Evolutionary conservation across 1,139 yeast species (phyloP), one percentile per base, ranked within the genome.

Genomic region (Geotrichum histeridarum): DNA sequence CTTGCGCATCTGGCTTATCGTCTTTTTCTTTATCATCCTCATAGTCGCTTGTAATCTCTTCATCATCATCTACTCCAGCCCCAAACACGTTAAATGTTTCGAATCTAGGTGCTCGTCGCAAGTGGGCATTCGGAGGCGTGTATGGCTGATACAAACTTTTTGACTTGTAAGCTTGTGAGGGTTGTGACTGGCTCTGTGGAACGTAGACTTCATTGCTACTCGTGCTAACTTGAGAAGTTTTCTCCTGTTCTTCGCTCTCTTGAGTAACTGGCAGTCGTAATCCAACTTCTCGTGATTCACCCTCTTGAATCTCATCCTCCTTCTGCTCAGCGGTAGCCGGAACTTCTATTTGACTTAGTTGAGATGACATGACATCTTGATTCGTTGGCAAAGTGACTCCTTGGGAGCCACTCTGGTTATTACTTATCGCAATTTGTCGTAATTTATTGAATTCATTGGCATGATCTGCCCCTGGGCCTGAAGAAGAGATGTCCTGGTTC

Each of bases 1-100:
- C 18, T n/a, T 48, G 46, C 18, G 18, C 11, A 3, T 22, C 42
- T 4, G 15, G 17, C 9, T 27, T 47, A 4, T 32, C 18, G 6
- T 35, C 51, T 22, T 22, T 22, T 22, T 22, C 27, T 8, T 42
- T 42, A 7, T 39, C 54, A 33, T 54, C 57, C 38, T 57, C 60
- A 37, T 50, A 48, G 48, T 57, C 60, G 38, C 60, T 57, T n/a
- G 58, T 51, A 15, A 57, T 57, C 35, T 57, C 60, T 8, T 49
- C 45, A 4, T 54, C 55, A 11, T 50, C 56, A 2, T 37, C 51
- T 4, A 15, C 36, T 7, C 41, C 41, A 7, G 50, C 11, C 8
- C 18, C 33, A 31, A 42, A 39, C 35, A 14, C 22, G 11, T 30
- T 14, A 22, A 45, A 35, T 15, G 49, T 45, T 1, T 22, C 27